Evolutionary conservation across 257 asterid species (phyloP).

Genomic region (Phtheirospermum japonicum): DNA sequence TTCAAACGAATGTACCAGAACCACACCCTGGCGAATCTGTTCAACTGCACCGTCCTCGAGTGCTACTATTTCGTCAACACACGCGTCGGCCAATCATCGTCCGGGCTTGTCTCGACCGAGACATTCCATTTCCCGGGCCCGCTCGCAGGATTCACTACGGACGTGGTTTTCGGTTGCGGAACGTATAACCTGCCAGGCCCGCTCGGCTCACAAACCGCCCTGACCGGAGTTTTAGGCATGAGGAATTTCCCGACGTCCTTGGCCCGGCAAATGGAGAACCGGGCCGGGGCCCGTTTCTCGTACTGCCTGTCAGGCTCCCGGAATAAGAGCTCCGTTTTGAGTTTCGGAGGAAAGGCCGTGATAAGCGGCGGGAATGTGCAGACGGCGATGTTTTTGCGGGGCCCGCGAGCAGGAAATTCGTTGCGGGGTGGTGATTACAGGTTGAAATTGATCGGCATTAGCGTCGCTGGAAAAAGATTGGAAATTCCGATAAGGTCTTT

Average conservation of each 20-base stretch:
- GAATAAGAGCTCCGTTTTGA: background rate
- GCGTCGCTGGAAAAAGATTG: conserved; percentile 9
- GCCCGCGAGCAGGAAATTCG: background rate
- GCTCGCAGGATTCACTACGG: too few relatives aligned
- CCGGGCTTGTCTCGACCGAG: conserved; percentile 12
- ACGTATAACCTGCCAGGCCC: background rate
- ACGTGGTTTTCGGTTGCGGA: conserved; percentile 16
- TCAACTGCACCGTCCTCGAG: conserved; percentile 13
- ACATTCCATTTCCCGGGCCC: background rate
- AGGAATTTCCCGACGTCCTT: conserved; percentile 6
- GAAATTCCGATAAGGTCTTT: conserved; percentile 2
- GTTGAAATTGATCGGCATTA: conserved; percentile 13
- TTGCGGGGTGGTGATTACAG: background rate
- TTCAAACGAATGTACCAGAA: background rate
- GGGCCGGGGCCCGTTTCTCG: conserved; percentile 14
- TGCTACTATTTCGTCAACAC: conserved; percentile 11
- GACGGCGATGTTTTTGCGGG: background rate
- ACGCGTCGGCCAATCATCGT: background rate
- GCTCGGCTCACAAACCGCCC: background rate
- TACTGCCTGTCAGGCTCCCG: conserved; percentile 6
- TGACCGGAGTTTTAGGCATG: conserved; percentile 12
- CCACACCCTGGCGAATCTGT: background rate
- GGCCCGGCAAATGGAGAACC: background rate
- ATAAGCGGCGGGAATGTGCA: background rate
- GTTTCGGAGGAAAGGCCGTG: conserved; percentile 13